A percentile compares a stretch with the other conserved stretches of the same genome.
phyloP scores from a whole-genome alignment of 345 rosid genomes.

The Lepidium didymum region DNA sequence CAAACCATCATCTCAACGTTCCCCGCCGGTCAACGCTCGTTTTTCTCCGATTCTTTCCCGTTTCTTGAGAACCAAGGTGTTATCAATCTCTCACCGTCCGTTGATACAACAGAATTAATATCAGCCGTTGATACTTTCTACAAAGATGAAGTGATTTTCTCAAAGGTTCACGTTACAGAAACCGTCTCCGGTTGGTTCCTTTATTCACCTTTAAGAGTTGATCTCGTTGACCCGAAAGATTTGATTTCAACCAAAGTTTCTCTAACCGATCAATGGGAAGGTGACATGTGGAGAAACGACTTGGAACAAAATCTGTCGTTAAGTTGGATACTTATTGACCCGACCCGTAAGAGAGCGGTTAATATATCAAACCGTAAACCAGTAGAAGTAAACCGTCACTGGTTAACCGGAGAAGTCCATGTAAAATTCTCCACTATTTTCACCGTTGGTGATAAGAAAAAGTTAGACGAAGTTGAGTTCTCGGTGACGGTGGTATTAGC shows the following conservation, averaged over 20 bases:
- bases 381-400: constrained; percentile 50
- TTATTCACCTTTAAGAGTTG: constrained; percentile 54
- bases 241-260: constrained; percentile 21
- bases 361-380: constrained; percentile 47
- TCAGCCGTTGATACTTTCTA: constrained; percentile 69
- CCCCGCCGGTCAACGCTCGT: constrained; percentile 48
- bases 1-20: constrained; percentile 38
- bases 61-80: constrained; percentile 15
- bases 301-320: constrained; percentile 46
- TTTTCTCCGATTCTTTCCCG: constrained; percentile 62
- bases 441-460: neutral
- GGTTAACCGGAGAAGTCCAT: constrained; percentile 64
- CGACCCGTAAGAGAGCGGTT: constrained; percentile 39
- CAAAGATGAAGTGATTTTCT: constrained; percentile 31
- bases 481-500: constrained; percentile 39
- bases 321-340: constrained; percentile 72
- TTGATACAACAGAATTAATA: constrained; percentile 28
- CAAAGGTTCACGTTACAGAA: constrained; percentile 42
- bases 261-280: neutral
- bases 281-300: constrained; percentile 32
- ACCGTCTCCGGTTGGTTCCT: constrained; percentile 50
- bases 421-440: constrained; percentile 37
- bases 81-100: neutral
- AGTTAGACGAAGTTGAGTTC: constrained; percentile 29
- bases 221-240: constrained; percentile 48